Conservation (phyloP, 2,329 filamentous ascomycete species). For the Pseudogymnoascus sp. region DNA sequence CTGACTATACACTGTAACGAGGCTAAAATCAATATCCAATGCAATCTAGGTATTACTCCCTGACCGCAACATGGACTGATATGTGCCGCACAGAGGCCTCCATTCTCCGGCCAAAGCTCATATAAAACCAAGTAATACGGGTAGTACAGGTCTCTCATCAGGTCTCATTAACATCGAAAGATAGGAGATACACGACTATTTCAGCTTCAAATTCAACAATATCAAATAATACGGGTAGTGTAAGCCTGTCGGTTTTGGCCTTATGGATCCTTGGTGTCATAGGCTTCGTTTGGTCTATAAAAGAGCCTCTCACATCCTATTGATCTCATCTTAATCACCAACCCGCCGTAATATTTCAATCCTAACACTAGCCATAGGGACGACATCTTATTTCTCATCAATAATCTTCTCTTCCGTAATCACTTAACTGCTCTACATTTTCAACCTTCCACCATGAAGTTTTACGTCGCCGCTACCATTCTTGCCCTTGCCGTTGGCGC, state of each 20-base stretch:
- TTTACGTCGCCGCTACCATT: constrained; percentile 17
- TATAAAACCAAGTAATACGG: background rate
- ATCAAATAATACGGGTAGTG: background rate
- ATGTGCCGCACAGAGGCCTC: background rate
- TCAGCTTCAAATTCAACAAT: background rate
- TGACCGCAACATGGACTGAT: background rate
- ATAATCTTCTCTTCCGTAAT: background rate
- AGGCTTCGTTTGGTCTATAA: background rate
- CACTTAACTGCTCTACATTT: background rate
- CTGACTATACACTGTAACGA: background rate
- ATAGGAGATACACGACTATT: background rate
- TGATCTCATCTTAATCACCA: background rate
- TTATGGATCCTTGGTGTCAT: background rate
- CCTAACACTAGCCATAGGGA: background rate
- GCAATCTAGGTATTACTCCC: background rate
- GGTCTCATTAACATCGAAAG: background rate
- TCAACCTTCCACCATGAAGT: background rate
- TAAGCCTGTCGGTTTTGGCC: background rate
- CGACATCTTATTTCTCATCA: background rate
- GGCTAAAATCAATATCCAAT: background rate
- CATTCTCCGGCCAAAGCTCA: background rate
- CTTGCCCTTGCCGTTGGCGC: constrained; percentile 24
- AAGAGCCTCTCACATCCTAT: background rate
- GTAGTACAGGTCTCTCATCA: background rate
- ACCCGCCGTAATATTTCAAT: background rate